phyloP scores from a whole-genome alignment of 2,329 filamentous ascomycete genomes.

The Emmonsiellopsis sp. region DNA sequence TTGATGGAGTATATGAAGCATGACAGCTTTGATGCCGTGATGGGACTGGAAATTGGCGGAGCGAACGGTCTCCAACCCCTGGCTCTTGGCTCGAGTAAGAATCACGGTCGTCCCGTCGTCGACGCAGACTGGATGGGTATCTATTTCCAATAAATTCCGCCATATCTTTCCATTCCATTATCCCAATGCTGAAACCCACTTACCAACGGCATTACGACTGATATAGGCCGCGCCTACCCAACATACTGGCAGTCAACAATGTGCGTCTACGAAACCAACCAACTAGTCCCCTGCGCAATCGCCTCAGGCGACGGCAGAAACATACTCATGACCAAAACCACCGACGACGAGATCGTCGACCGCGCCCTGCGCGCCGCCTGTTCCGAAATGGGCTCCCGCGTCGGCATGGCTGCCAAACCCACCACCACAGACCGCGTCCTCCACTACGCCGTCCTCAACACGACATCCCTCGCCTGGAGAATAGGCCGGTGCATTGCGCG shows the following conservation, averaged over 20 bases:
- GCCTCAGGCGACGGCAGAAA: slow-evolving; percentile 38
- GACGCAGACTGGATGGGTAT: slow-evolving; percentile 37
- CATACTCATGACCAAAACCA: slow-evolving; percentile 34
- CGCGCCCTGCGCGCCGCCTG: slow-evolving; percentile 32
- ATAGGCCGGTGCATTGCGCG: slow-evolving; percentile 52
- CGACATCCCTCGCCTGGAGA: slow-evolving; percentile 35
- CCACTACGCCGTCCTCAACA: slow-evolving; percentile 31
- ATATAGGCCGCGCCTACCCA: slow-evolving; percentile 34
- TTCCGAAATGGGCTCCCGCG: slow-evolving; percentile 33
- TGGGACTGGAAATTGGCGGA: slow-evolving; percentile 58
- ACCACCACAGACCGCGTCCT: slow-evolving; percentile 28
- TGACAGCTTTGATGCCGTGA: slow-evolving; percentile 44
- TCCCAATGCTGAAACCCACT: slow-evolving; percentile 8
- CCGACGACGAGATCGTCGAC: slow-evolving; percentile 34
- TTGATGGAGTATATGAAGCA: slow-evolving; percentile 44
- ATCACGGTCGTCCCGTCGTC: slow-evolving; percentile 40
- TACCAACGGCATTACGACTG: background rate
- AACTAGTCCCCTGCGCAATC: slow-evolving; percentile 35
- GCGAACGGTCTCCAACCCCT: slow-evolving; percentile 53
- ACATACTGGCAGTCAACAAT: slow-evolving; percentile 39
- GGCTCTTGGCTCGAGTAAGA: slow-evolving; percentile 44
- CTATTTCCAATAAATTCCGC: slow-evolving; percentile 18
- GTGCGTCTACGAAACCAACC: slow-evolving; percentile 31
- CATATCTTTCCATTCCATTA: background rate
- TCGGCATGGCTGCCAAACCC: slow-evolving; percentile 32